These are phyloP conservation scores for Haberlea rhodopensis DNA, from an alignment of 257 asterid genomes.

Conservation along the genomic window DNA sequence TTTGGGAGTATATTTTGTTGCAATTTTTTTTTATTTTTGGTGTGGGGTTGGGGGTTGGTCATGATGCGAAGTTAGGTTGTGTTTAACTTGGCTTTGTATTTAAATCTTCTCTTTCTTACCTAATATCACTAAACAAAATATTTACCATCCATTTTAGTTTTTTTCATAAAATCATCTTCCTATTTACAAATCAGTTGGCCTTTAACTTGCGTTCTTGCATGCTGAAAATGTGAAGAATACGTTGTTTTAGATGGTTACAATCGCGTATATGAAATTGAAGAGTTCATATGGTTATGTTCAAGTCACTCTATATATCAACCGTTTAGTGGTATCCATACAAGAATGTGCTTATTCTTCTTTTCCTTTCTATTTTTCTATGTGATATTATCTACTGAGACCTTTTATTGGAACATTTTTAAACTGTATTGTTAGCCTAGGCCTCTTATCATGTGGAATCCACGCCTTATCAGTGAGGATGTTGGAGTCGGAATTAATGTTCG, in stretches of 20 bases:
- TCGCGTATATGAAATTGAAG: too few species aligned
- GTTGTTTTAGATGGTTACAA: too few species aligned
- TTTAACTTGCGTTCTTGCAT: too few species aligned
- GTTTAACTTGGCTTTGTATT: too few species aligned
- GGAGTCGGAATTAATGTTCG: constrained; percentile 95
- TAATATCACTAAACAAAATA: too few species aligned
- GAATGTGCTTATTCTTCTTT: constrained; percentile 4
- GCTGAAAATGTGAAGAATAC: not conserved
- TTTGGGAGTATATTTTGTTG: not conserved
- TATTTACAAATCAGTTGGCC: too few species aligned
- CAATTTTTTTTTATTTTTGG: not conserved
- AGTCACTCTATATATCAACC: constrained; percentile 6
- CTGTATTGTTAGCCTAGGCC: constrained; percentile 85
- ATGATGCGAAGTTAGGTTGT: too few species aligned
- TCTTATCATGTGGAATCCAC: constrained; percentile 99
- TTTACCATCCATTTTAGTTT: too few species aligned
- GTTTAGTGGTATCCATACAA: constrained; percentile 5
- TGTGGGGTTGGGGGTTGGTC: too few species aligned
- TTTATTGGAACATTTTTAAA: constrained; percentile 32
- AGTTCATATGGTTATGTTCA: too few species aligned
- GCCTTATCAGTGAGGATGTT: constrained; percentile 91
- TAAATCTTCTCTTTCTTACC: too few species aligned
- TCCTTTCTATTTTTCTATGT: not conserved
- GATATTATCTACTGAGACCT: constrained; percentile 16
- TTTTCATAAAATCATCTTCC: too few species aligned